phyloP scores from a whole-genome alignment of 2,329 filamentous ascomycete species.

The Lomentospora prolificans region DNA sequence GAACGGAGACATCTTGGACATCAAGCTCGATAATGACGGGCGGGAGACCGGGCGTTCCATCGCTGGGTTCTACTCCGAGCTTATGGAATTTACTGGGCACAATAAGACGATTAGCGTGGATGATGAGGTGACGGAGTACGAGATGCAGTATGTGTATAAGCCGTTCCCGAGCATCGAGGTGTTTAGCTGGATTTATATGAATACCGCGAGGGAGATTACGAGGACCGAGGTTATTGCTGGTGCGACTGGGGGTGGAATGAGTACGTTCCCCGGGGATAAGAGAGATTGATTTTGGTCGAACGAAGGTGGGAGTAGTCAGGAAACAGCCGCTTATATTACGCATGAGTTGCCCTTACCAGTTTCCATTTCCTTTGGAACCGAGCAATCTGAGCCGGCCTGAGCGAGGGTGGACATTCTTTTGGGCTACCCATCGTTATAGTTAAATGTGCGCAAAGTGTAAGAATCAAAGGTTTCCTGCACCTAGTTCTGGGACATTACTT shows the following conservation, averaged over 20 bases:
- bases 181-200: conserved; percentile 37
- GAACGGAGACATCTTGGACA: conserved; percentile 43
- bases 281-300: no score
- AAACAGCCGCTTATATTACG: no score
- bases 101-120: conserved; percentile 34
- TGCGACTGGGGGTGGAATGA: conserved; percentile 40
- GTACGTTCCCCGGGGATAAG: conserved; percentile 26
- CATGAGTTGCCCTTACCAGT: no score
- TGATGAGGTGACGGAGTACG: conserved; percentile 32
- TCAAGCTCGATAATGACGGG: conserved; percentile 43
- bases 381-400: no score
- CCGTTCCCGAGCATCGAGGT: conserved; percentile 38
- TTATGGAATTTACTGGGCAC: conserved; percentile 47
- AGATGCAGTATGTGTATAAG: conserved; percentile 43
- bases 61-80: conserved; percentile 38
- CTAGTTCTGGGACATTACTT: no score
- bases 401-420: no score
- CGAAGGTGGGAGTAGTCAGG: no score
- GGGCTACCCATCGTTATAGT: no score
- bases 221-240: conserved; percentile 43
- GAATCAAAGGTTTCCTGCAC: no score
- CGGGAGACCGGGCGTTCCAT: conserved; percentile 28
- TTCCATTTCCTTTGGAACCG: no score
- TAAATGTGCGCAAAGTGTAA: no score
- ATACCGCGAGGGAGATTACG: conserved; percentile 34